Evolutionary conservation across 345 rosid genomes (phyloP).

Genomic region (Hibiscus syriacus): DNA sequence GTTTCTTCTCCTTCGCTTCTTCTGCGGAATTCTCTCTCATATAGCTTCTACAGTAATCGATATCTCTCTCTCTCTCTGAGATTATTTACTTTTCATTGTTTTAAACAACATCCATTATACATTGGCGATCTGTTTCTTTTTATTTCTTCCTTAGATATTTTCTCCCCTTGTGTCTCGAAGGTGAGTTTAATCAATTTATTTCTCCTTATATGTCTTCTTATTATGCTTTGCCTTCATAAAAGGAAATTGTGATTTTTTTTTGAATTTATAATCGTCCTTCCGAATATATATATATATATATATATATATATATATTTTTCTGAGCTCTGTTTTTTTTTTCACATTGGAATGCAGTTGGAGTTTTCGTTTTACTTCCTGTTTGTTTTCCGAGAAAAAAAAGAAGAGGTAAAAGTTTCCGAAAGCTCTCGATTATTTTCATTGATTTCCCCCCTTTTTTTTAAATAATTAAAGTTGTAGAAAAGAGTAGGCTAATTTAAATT

Average conservation of each 20-base stretch:
- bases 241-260: not conserved
- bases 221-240: not conserved
- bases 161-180: conserved; percentile 21
- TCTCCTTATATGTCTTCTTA: not conserved
- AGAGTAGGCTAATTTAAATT: not conserved
- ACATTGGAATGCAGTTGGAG: conserved; percentile 7
- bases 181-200: conserved; percentile 23
- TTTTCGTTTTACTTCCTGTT: not conserved
- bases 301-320: not conserved
- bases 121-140: conserved; percentile 22
- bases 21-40: conserved; percentile 40
- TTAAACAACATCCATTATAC: conserved; percentile 16
- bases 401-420: not conserved
- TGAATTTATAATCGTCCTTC: not conserved
- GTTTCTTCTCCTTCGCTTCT: conserved; percentile 41
- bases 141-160: conserved; percentile 24
- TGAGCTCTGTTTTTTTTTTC: conserved; percentile 5
- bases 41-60: conserved; percentile 41
- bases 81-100: conserved; percentile 9
- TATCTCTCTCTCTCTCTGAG: conserved; percentile 30
- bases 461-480: not conserved
- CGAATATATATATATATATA: not conserved
- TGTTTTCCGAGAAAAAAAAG: conserved; percentile 3
- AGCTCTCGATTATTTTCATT: not conserved
- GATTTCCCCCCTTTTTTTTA: not conserved